Base-by-base conservation (phyloP, 139 green algal genomes). In the Gonium pectorale region DNA sequence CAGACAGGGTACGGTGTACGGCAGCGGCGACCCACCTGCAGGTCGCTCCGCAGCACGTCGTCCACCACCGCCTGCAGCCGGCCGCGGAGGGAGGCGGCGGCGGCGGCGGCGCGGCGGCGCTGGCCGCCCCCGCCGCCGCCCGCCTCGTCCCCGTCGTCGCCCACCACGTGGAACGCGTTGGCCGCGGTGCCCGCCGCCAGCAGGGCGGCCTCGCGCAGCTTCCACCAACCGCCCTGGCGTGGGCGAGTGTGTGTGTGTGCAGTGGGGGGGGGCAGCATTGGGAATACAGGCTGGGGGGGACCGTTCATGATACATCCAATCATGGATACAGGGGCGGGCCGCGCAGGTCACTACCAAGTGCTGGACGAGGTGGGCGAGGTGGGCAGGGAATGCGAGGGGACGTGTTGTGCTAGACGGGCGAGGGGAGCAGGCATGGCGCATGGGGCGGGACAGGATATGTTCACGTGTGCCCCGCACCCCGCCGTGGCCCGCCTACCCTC, bases 161-260 rank as follows among this genome's bases (percentile, higher is more conserved):
- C 60, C 22, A 83, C 77, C 17, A 41, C 77, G 29, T 59, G 75
- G 75, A 72, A 82, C 40, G 59, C 31, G 5, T 29, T 59, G 21
- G 31, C 41, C 41, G 43, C 80, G 1, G 79, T 66, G 24, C 94
- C 95, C 40, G 96, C 67, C 0, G 93, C 95, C n/a, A 95, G 84
- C 81, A 98, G 87, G 1, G 90, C 87, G 4, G 95, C 95, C 62
- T 98, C 95, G 3, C 94, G 88, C 73, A 94, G 46, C 60, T 86
- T 75, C 96, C 96, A 98, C 93, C 95, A 98, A 27, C 79, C 79
- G 5, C 71, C 37, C 90, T 82, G 29, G 87, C 84, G 19, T 4
- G 59, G 11, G 27, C 22, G 88, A 59, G 3, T n/a, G n/a, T n/a
- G 86, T 73, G 77, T 7, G 43, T 27, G 37, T 8, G 64, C 31